Evolutionary conservation across 2,329 filamentous ascomycete species (phyloP), one percentile per base, ranked within the genome.

Genomic region (Mycogone perniciosa): DNA sequence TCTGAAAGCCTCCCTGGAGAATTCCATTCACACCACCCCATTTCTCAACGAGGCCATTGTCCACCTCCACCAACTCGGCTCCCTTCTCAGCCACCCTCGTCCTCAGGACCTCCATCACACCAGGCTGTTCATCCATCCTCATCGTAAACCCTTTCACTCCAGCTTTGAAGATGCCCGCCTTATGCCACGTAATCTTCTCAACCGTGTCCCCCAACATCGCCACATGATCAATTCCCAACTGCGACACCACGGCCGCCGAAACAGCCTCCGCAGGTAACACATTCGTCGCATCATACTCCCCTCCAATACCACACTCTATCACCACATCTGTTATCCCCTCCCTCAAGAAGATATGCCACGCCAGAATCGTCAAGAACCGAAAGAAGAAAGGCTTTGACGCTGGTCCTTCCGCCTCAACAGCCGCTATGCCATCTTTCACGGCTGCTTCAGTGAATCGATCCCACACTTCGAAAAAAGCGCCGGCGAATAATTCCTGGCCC

Each of bases 201-300:
- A 92, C 79, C 0, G 89, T 91, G 35, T 79, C 76, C 8, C 91
- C 91, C 34, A 96, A 74, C 76, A 95, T 83, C 4, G 79, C 82
- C 1, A 86, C 83, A 67, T 96, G 91, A 60, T 96, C 91, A 54
- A 96, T 86, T 4, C 89, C 90, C 40, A 96, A 67, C 61, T 85
- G 89, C 20, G 89, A 85, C 35, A 96, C 83, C 0, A 86, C 87
- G 1, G 83, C 80, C 1, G 84, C 85, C 6, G 80, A 84, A 1
- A 90, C 86, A 9, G 80, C 76, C 8, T 77, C 73, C 0, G 70
- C 50, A 0, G 76, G 75, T 5, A 99, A 69, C 26, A 97, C 80
- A 62, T 97, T 97, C 7, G 93, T 99, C 30, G 87, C 86, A 63
- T 97, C 92, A 62, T 90, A 90, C 69, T 96, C 89, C 44, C 91